A percentile compares a stretch with the other conserved stretches of the same genome.
Evolutionary conservation across 1,139 yeast genomes (phyloP).

Genomic region (Sugiyamaella neomexicana): DNA sequence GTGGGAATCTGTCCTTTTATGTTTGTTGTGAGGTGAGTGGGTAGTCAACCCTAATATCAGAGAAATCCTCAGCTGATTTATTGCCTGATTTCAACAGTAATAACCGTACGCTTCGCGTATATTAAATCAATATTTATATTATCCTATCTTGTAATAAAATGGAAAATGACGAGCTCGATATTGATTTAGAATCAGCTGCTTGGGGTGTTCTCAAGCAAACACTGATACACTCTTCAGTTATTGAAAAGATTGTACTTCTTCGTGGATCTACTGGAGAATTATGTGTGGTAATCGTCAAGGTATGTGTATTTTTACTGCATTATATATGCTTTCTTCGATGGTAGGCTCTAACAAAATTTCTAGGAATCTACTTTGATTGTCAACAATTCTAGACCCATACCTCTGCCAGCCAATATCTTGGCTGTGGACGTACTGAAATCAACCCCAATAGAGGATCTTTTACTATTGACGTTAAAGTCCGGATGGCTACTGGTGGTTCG

Average conservation of each 20-base stretch:
- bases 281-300: slow-evolving; percentile 11
- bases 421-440: slow-evolving; percentile 17
- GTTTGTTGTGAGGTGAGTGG: too few species aligned
- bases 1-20: too few species aligned
- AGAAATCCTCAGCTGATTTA: too few species aligned
- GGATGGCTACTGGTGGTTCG: slow-evolving; percentile 21
- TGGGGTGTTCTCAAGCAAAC: slow-evolving; percentile 13
- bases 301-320: neutral
- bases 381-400: slow-evolving; percentile 8
- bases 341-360: neutral
- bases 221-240: slow-evolving; percentile 8
- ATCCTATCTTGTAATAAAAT: neutral
- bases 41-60: too few species aligned
- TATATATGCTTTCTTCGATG: neutral
- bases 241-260: slow-evolving; percentile 1
- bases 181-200: slow-evolving; percentile 5
- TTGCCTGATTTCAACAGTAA: neutral
- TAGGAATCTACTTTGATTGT: slow-evolving; percentile 13
- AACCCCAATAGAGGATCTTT: slow-evolving; percentile 20
- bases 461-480: slow-evolving; percentile 21
- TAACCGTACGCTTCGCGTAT: neutral
- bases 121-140: neutral
- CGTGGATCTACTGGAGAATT: slow-evolving; percentile 15
- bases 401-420: slow-evolving; percentile 15
- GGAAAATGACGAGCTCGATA: slow-evolving; percentile 7